Base-by-base conservation (phyloP, 169 alveolate genomes). In the Theileria sp. region DNA sequence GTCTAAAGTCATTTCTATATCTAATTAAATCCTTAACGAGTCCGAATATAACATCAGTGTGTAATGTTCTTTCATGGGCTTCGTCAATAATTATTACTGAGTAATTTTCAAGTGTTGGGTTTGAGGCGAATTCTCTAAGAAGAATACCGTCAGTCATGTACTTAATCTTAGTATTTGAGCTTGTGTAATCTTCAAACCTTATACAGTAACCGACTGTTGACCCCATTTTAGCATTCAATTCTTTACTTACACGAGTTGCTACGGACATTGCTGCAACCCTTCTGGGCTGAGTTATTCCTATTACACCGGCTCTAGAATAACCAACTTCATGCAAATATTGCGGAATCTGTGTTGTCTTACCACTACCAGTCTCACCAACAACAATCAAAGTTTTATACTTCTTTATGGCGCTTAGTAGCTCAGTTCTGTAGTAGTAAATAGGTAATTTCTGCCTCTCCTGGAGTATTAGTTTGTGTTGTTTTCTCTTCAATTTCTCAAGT, bases 131-230 rank as follows among this genome's bases (percentile, higher is more conserved):
- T 87, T 98, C 99, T 28, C 99, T 94, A 62, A 98, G 90, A 32
- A 98, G 97, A 97, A 98, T 98, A 34, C 99, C 99, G 89, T 98
- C 99, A 19, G 99, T 98, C 99, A 98, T 97, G 89, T 98, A 98
- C 88, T 98, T 98, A 65, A 98, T 80, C 21, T 94, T 89, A 19
- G 99, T 98, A 36, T 82, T 87, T 67, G 95, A 98, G 71, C 97
- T 82, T n/a, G 99, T 95, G 87, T 98, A 95, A 92, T 98, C 99
- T 91, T 98, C 99, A 89, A 98, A 98, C 56, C 99, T 87, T 51
- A 91, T 91, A 30, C 88, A 82, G 78, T 94, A 94, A 6, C 99
- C 99, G 21, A 98, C 99, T 88, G 95, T 98, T 83, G 94, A 94
- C 2, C 99, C 99, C 58, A 98, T 94, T 88, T 96, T 96, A n/a